phyloP scores from a whole-genome alignment of 2,329 filamentous ascomycete genomes.

The Fusarium lateritium region DNA sequence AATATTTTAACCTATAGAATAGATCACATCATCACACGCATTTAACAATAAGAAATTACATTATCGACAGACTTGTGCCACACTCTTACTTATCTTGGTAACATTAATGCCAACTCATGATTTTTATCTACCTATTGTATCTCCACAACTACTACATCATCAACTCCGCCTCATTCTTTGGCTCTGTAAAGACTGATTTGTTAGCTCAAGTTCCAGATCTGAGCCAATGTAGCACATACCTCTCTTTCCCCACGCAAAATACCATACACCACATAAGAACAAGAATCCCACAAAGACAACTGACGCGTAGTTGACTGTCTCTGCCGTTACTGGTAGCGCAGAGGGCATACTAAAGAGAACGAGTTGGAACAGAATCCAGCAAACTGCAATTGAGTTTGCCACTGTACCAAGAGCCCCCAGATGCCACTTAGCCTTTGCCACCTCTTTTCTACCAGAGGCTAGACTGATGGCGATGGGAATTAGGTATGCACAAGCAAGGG shows the following conservation, averaged over 20 bases:
- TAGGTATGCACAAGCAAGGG: neutral
- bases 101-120: neutral
- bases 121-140: neutral
- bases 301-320: neutral
- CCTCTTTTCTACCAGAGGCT: neutral
- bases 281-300: slow-evolving; percentile 1
- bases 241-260: neutral
- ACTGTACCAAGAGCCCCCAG: neutral
- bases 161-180: slow-evolving; percentile 1
- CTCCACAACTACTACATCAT: neutral
- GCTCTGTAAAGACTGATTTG: neutral
- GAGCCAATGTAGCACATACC: neutral
- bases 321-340: neutral
- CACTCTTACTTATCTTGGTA: no score
- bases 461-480: neutral
- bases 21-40: no score
- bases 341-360: slow-evolving; percentile 1
- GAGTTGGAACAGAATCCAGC: neutral
- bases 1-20: no score
- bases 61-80: no score
- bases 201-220: neutral
- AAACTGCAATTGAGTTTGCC: neutral
- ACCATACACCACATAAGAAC: neutral
- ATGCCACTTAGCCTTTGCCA: neutral
- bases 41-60: no score